Conservation (phyloP, 805 yeast genomes). For the Teunomyces kruisii region DNA sequence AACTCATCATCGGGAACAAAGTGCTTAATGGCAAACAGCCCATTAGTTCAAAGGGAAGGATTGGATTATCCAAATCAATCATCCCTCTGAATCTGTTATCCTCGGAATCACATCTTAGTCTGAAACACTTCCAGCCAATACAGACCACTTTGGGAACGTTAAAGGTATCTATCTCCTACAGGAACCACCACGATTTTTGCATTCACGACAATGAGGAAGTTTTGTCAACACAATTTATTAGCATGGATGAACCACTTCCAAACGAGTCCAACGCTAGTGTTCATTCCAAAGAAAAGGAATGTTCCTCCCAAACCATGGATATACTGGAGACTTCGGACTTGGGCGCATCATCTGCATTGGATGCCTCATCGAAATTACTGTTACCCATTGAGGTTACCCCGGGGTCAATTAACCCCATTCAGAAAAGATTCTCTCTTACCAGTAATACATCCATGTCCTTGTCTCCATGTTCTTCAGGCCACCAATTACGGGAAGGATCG, state of each 20-base stretch:
- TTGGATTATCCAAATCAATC: slow-evolving; percentile 75
- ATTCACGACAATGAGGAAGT: slow-evolving; percentile 67
- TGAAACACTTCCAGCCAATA: slow-evolving; percentile 66
- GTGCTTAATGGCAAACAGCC: slow-evolving; percentile 76
- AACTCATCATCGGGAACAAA: slow-evolving; percentile 54
- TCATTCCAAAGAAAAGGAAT: background rate
- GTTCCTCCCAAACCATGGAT: background rate
- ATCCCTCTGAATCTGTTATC: slow-evolving; percentile 42
- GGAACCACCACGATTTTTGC: slow-evolving; percentile 67
- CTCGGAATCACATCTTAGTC: slow-evolving; percentile 52
- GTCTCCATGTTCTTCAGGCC: slow-evolving; percentile 25
- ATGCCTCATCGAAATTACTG: background rate
- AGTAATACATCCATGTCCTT: slow-evolving; percentile 18
- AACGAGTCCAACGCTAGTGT: background rate
- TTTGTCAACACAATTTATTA: slow-evolving; percentile 55
- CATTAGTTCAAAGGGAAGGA: slow-evolving; percentile 76
- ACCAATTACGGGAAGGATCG: background rate
- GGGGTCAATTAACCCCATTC: background rate
- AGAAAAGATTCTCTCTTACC: slow-evolving; percentile 14
- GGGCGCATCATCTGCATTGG: background rate
- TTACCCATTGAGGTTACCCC: background rate
- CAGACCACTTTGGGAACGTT: slow-evolving; percentile 74
- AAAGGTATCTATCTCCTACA: slow-evolving; percentile 73
- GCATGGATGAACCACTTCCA: slow-evolving; percentile 34
- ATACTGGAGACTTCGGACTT: background rate